These are phyloP conservation scores for Penicillium decumbens DNA, from an alignment of 2,329 filamentous ascomycete species.

Conservation along the genomic window DNA sequence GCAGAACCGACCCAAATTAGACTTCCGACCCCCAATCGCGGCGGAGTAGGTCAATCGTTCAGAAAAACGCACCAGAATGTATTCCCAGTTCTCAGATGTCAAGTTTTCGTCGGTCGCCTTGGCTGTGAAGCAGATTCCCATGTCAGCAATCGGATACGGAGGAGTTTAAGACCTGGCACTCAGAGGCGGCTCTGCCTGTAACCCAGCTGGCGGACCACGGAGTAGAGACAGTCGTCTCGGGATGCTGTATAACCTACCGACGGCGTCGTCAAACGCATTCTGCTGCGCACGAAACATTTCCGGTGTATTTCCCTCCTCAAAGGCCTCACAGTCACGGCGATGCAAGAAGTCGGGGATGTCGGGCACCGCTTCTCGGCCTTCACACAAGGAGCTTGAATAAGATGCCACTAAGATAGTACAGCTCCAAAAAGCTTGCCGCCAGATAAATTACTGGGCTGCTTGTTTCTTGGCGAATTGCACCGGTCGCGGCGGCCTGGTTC, in stretches of 20 bases:
- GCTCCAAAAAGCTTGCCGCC: not conserved
- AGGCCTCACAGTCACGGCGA: conserved; percentile 5
- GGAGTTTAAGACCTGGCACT: not conserved
- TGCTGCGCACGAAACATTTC: conserved; percentile 59
- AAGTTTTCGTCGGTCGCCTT: conserved; percentile 97
- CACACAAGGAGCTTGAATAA: not conserved
- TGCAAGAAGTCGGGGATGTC: conserved; percentile 8
- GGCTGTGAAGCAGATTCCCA: conserved; percentile 43
- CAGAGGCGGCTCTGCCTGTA: not conserved
- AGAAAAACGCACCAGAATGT: conserved; percentile 52
- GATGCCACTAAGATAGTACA: not conserved
- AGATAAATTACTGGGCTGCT: not conserved
- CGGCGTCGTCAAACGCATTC: conserved; percentile 66
- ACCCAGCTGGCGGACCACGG: not conserved
- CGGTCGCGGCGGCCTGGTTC: not conserved
- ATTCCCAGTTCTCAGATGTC: conserved; percentile 77
- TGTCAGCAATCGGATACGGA: conserved; percentile 22
- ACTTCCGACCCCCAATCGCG: not conserved
- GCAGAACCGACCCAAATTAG: conserved; percentile 15
- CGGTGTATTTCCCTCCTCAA: conserved; percentile 11
- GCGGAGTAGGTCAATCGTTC: not conserved
- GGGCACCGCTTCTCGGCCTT: conserved; percentile 12
- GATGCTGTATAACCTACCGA: conserved; percentile 49
- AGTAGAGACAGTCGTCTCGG: not conserved
- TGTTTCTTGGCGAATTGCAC: not conserved